phyloP scores from a whole-genome alignment of 179 eudicot genomes.

The Nepenthes alata region DNA sequence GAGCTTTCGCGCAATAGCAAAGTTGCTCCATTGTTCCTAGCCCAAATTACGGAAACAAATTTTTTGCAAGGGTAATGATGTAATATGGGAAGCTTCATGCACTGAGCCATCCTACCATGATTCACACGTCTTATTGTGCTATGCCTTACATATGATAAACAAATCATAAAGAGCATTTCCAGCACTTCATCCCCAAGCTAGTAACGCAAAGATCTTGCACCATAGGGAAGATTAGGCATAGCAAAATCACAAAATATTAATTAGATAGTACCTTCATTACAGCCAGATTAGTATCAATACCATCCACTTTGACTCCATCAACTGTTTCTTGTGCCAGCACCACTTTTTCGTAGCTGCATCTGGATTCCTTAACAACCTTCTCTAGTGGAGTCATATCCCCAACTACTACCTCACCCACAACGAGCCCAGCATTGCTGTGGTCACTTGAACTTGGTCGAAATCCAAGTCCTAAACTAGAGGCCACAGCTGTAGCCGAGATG shows the following conservation, averaged over 20 bases:
- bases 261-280: slow-evolving; percentile 62
- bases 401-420: slow-evolving; percentile 76
- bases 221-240: too few relatives aligned
- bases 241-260: too few relatives aligned
- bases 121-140: too few relatives aligned
- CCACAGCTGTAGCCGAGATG: slow-evolving; percentile 54
- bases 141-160: too few relatives aligned
- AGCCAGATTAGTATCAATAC: slow-evolving; percentile 83
- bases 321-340: slow-evolving; percentile 70
- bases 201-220: too few relatives aligned
- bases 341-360: slow-evolving; percentile 68
- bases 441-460: slow-evolving; percentile 35
- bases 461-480: slow-evolving; percentile 52
- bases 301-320: slow-evolving; percentile 90
- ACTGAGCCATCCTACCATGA: too few relatives aligned
- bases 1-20: background rate
- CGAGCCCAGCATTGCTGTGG: slow-evolving; percentile 27
- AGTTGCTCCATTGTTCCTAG: background rate
- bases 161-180: too few relatives aligned
- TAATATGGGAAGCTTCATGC: too few relatives aligned
- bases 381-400: slow-evolving; percentile 75
- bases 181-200: too few relatives aligned
- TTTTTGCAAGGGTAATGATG: too few relatives aligned
- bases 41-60: background rate
- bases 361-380: slow-evolving; percentile 74